phyloP scores from a whole-genome alignment of 768 basidiomycete genomes.

The Russula ochroleuca region DNA sequence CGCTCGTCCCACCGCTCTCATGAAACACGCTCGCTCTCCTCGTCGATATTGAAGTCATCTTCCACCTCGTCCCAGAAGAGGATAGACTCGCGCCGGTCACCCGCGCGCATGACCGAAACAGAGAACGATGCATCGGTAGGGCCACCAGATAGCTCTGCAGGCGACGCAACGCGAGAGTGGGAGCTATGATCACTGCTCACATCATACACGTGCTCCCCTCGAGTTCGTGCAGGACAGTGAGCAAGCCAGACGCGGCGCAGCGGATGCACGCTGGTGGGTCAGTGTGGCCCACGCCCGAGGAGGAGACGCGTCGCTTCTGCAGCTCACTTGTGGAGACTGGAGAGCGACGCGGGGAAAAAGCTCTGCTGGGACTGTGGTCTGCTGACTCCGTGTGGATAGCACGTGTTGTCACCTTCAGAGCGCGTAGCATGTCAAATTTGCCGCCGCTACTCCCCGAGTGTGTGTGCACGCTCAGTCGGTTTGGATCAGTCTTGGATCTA shows the following conservation, averaged over 20 bases:
- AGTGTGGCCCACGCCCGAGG: conserved; percentile 37
- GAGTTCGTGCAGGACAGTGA: conserved; percentile 70
- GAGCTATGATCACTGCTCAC: conserved; percentile 60
- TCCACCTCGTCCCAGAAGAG: conserved; percentile 81
- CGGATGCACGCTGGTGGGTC: conserved; percentile 70
- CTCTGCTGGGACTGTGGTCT: conserved; percentile 36
- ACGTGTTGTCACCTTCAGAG: conserved; percentile 74
- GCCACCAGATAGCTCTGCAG: conserved; percentile 33
- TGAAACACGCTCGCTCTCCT: conserved; percentile 44
- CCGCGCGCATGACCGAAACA: conserved; percentile 64
- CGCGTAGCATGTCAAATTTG: conserved; percentile 56
- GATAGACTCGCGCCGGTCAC: conserved; percentile 57
- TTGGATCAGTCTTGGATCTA: conserved; percentile 11
- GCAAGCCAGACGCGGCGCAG: conserved; percentile 75
- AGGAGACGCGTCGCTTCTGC: conserved; percentile 38
- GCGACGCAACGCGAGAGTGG: conserved; percentile 45
- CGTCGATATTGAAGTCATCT: conserved; percentile 43
- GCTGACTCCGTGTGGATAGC: conserved; percentile 47
- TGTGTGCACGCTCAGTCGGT: conserved; percentile 16
- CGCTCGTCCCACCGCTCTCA: conserved; percentile 77
- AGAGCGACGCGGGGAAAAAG: conserved; percentile 51
- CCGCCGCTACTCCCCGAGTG: conserved; percentile 1
- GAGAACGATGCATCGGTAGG: conserved; percentile 57
- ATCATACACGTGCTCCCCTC: conserved; percentile 83
- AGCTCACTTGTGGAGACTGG: conserved; percentile 32